phyloP scores from a whole-genome alignment of 2,329 filamentous ascomycete species.

The Trematosphaeria pertusa region DNA sequence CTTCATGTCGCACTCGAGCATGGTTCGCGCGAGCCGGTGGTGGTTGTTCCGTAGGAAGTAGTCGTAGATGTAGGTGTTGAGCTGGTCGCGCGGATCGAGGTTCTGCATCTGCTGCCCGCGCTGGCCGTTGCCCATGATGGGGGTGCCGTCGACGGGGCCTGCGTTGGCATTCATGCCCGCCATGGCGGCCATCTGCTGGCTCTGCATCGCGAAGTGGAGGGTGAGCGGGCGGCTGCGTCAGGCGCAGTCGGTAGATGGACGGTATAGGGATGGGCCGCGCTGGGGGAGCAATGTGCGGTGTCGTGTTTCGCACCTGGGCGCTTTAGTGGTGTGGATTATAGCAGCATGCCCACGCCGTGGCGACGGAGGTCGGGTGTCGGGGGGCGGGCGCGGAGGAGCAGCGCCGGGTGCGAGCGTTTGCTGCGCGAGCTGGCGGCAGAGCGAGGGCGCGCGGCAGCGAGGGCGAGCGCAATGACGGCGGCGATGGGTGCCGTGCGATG shows the following conservation, averaged over 20 bases:
- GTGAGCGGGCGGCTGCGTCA: slow-evolving; percentile 19
- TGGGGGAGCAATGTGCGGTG: slow-evolving; percentile 17
- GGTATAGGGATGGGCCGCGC: slow-evolving; percentile 19
- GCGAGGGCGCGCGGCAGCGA: too few relatives aligned
- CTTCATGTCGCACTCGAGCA: slow-evolving; percentile 56
- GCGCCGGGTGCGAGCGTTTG: slow-evolving; percentile 1
- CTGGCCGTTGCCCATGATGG: slow-evolving; percentile 70
- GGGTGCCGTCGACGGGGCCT: slow-evolving; percentile 69
- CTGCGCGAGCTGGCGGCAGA: slow-evolving; percentile 8
- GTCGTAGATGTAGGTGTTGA: slow-evolving; percentile 91
- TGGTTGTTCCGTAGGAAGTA: slow-evolving; percentile 88
- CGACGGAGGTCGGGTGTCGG: slow-evolving; percentile 22
- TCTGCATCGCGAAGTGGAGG: slow-evolving; percentile 43
- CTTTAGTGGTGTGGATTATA: slow-evolving; percentile 28
- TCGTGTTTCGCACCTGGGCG: slow-evolving; percentile 35
- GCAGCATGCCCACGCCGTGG: slow-evolving; percentile 41
- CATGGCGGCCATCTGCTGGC: slow-evolving; percentile 68
- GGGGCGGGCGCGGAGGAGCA: slow-evolving; percentile 8
- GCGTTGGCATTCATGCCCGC: slow-evolving; percentile 67
- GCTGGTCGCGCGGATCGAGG: slow-evolving; percentile 57
- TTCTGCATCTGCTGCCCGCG: slow-evolving; percentile 36
- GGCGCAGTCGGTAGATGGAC: slow-evolving; percentile 21
- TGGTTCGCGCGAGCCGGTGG: slow-evolving; percentile 79
- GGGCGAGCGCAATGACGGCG: slow-evolving; percentile 5
- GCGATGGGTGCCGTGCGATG: slow-evolving; percentile 11